A percentile compares a stretch with the other conserved stretches of the same genome.
phyloP scores from a whole-genome alignment of 768 basidiomycete species.

The Albatrellus ellisii region DNA sequence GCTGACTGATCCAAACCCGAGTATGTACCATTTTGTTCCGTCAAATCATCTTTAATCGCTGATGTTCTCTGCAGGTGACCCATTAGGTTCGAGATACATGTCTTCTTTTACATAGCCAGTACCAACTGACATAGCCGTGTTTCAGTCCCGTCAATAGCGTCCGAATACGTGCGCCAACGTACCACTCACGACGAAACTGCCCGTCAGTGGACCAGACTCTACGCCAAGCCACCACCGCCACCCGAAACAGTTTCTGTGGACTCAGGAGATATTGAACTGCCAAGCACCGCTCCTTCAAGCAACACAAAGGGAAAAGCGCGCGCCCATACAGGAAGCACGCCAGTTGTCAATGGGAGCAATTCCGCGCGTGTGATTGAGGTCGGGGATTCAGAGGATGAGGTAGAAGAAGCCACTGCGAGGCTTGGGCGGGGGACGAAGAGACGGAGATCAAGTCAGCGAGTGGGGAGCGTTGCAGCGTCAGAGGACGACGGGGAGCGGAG shows the following conservation, averaged over 20 bases:
- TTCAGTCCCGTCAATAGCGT: slow-evolving; percentile 21
- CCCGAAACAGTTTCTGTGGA: slow-evolving; percentile 4
- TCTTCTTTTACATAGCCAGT: not conserved
- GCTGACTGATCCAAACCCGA: slow-evolving; percentile 87
- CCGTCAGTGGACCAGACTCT: slow-evolving; percentile 24
- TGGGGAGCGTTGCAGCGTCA: slow-evolving; percentile 8
- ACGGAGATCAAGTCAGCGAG: slow-evolving; percentile 1
- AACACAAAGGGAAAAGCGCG: slow-evolving; percentile 12
- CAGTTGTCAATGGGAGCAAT: not conserved
- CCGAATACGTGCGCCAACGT: slow-evolving; percentile 19
- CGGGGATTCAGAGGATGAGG: slow-evolving; percentile 8
- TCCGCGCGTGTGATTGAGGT: slow-evolving; percentile 4
- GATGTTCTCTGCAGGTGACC: slow-evolving; percentile 8
- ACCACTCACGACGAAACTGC: slow-evolving; percentile 28
- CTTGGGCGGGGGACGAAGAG: slow-evolving; percentile 10
- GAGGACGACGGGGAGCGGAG: slow-evolving; percentile 8
- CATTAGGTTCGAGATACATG: slow-evolving; percentile 9
- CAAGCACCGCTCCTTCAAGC: not conserved
- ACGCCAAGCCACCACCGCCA: slow-evolving; percentile 15
- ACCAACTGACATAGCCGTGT: not conserved
- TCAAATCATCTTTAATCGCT: not conserved
- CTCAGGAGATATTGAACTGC: not conserved
- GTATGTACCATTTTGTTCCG: slow-evolving; percentile 29
- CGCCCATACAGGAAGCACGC: not conserved
- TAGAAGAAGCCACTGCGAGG: slow-evolving; percentile 1